Percentiles rank a stretch among this genome's conserved stretches.
Conservation (phyloP, 2,329 filamentous ascomycete genomes). For the Pseudogymnoascus sp. region DNA sequence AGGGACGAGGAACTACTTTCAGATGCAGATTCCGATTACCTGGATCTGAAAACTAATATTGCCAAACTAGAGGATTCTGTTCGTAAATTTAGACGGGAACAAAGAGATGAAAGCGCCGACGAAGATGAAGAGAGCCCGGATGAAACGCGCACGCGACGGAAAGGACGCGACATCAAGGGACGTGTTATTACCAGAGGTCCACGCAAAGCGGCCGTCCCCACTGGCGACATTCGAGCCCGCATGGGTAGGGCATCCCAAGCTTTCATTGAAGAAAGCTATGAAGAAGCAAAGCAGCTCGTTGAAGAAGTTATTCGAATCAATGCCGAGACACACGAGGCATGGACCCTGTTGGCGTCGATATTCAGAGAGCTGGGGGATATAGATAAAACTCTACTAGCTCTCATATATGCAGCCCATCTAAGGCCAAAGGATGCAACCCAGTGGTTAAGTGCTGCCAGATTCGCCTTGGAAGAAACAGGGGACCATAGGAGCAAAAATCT, state of each 20-base stretch:
- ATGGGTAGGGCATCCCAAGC: constrained; percentile 61
- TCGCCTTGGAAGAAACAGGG: constrained; percentile 45
- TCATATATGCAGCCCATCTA: constrained; percentile 56
- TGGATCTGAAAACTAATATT: constrained; percentile 34
- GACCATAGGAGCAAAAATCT: constrained; percentile 40
- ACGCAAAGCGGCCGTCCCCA: constrained; percentile 57
- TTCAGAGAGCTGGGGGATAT: constrained; percentile 53
- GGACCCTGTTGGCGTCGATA: constrained; percentile 54
- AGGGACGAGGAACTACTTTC: constrained; percentile 17
- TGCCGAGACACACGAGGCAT: constrained; percentile 58
- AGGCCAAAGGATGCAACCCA: constrained; percentile 51
- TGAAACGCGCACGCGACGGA: constrained; percentile 11
- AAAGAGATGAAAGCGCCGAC: constrained; percentile 12
- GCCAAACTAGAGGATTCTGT: constrained; percentile 30
- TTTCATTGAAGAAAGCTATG: constrained; percentile 56
- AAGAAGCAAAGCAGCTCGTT: constrained; percentile 50
- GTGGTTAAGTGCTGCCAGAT: constrained; percentile 51
- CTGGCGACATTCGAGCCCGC: constrained; percentile 62
- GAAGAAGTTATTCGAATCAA: constrained; percentile 62
- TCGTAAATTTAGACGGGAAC: constrained; percentile 16
- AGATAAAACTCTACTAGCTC: constrained; percentile 50
- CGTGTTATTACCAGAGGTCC: constrained; percentile 29
- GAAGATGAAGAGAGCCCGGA: constrained; percentile 1
- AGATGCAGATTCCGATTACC: constrained; percentile 37
- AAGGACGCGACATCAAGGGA: constrained; percentile 7